Conservation (phyloP, 1,139 yeast genomes). For the Meyerozyma carpophila region DNA sequence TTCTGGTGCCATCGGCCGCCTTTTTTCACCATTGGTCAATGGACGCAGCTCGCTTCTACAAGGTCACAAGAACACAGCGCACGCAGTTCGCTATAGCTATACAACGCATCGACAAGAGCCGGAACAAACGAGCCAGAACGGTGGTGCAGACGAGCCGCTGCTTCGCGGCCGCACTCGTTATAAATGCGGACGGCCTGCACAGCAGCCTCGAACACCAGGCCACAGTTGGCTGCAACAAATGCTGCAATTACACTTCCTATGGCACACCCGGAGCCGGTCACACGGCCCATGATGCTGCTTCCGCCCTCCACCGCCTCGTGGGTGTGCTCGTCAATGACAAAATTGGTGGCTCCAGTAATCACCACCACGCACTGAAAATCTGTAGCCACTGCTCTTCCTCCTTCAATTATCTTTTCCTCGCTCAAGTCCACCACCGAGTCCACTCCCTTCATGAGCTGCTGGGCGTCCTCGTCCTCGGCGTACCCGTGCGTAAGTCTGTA, state of each 20-base stretch:
- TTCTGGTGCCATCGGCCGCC: not conserved
- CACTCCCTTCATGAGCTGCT: constrained; percentile 64
- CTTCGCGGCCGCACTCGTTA: constrained; percentile 60
- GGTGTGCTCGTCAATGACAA: constrained; percentile 18
- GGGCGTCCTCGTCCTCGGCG: constrained; percentile 32
- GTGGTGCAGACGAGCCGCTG: constrained; percentile 40
- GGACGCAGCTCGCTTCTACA: not conserved
- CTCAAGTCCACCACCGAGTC: constrained; percentile 45
- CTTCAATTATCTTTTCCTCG: constrained; percentile 24
- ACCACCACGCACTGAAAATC: constrained; percentile 63
- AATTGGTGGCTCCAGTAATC: constrained; percentile 46
- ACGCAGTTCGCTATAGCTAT: not conserved
- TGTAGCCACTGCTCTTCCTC: constrained; percentile 50
- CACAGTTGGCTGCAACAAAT: constrained; percentile 44
- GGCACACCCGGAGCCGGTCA: constrained; percentile 91
- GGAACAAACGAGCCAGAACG: constrained; percentile 8
- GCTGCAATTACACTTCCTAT: constrained; percentile 72
- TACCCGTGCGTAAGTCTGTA: constrained; percentile 26
- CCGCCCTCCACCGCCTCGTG: constrained; percentile 48
- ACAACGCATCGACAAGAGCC: constrained; percentile 7
- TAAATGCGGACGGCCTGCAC: constrained; percentile 57
- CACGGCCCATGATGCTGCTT: constrained; percentile 56
- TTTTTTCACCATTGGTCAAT: not conserved
- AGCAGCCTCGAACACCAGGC: constrained; percentile 42
- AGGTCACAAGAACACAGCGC: not conserved